phyloP scores from a whole-genome alignment of 2,329 filamentous ascomycete genomes.

The Talaromyces sp. region DNA sequence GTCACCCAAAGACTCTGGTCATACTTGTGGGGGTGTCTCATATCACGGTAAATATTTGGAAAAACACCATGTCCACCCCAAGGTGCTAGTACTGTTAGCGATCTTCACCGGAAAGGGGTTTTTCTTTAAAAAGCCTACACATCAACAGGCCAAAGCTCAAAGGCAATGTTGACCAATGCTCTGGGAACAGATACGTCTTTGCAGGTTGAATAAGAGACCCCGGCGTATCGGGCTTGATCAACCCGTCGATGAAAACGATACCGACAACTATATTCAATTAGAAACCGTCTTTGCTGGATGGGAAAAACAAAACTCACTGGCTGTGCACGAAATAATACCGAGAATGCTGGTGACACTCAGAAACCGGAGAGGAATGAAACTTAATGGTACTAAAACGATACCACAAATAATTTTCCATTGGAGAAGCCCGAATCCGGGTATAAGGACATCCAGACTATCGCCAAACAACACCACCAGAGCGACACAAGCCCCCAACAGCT shows the following conservation, averaged over 20 bases:
- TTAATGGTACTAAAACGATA: slow-evolving; percentile 70
- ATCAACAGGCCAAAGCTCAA: slow-evolving; percentile 87
- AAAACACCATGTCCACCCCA: slow-evolving; percentile 73
- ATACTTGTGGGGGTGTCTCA: slow-evolving; percentile 81
- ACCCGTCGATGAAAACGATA: slow-evolving; percentile 78
- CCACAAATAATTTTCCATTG: slow-evolving; percentile 85
- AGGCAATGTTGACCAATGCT: slow-evolving; percentile 80
- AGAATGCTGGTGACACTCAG: slow-evolving; percentile 88
- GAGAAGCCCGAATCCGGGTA: slow-evolving; percentile 63
- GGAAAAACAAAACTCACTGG: slow-evolving; percentile 58
- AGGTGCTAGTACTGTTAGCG: slow-evolving; percentile 39
- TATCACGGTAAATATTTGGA: slow-evolving; percentile 76
- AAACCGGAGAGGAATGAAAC: slow-evolving; percentile 75
- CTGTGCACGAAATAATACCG: slow-evolving; percentile 84
- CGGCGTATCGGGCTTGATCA: slow-evolving; percentile 71
- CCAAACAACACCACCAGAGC: slow-evolving; percentile 89
- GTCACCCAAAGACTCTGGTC: slow-evolving; percentile 68
- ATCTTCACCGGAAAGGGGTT: slow-evolving; percentile 9
- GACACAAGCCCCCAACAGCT: slow-evolving; percentile 82
- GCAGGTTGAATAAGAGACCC: slow-evolving; percentile 81
- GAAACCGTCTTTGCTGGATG: slow-evolving; percentile 2
- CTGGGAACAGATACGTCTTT: slow-evolving; percentile 72
- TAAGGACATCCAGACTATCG: slow-evolving; percentile 74
- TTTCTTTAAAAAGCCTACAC: slow-evolving; percentile 42
- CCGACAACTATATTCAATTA: slow-evolving; percentile 61